Base-by-base conservation (phyloP, 2,329 filamentous ascomycete genomes). In the Fusarium miscanthi region DNA sequence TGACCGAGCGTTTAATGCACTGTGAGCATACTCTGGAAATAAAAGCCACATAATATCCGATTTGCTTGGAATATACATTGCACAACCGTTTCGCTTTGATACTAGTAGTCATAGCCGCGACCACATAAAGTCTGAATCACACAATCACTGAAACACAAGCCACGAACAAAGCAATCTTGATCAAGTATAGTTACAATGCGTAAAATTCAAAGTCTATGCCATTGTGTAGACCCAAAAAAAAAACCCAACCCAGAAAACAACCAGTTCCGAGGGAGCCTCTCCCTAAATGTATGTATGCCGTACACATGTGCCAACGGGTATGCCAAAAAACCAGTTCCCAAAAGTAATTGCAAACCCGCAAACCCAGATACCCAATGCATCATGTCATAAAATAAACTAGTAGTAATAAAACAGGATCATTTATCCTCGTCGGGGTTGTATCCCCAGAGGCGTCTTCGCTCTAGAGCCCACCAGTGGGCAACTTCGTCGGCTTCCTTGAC, bases 401-500 rank as follows among this genome's bases (percentile, higher is more conserved):
- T 21, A 53, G 53, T 40, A 46, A 66, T 31, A n/a, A 46, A 56
- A 45, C 23, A 63, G n/a, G 21, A 46, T 49, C 31, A 46, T 59
- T 64, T 51, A 49, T 73, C 67, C 46, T 72, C 63, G 5, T 63
- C 35, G 23, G 67, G 67, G 17, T 62, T 74, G n/a, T 74, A 74
- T 37, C 59, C 68, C 73, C 73, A 75, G 21, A 75, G 70, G 16
- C 73, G 58, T 62, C 59, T 75, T 57, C 73, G 67, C 46, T 75
- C 73, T 31, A 66, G 31, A 40, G 53, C 59, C 73, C 73, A 75
- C 73, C 73, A 75, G 61, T 58, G 70, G 45, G 73, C 63, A 46
- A 75, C 73, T 53, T 54, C 60, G 21, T 75, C 67, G 27, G 73
- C 73, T 59, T 75, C 73, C 14, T 48, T 46, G 16, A 77, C 77